phyloP scores from a whole-genome alignment of 2,329 filamentous ascomycete genomes.

The Aspergillus felis region DNA sequence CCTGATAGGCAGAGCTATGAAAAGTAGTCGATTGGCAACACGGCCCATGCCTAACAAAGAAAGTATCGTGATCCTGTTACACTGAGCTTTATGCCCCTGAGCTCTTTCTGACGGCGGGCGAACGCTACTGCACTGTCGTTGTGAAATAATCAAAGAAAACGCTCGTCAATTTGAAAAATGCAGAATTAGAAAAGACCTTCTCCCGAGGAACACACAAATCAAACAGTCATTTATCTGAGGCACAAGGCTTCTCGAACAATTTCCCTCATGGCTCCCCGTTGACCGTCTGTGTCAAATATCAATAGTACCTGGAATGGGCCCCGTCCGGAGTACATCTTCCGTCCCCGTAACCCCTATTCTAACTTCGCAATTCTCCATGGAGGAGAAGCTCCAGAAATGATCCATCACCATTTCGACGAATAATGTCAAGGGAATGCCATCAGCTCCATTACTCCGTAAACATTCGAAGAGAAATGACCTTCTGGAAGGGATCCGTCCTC shows the following conservation, averaged over 20 bases:
- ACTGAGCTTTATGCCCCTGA: neutral
- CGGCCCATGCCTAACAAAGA: neutral
- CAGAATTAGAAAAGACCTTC: neutral
- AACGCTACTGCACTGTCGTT: neutral
- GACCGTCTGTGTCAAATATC: neutral
- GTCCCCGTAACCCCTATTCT: neutral
- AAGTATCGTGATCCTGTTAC: neutral
- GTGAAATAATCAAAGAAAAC: neutral
- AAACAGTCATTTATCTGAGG: neutral
- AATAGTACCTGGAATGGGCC: neutral
- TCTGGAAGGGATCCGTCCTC: conserved; percentile 5
- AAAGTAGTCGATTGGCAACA: neutral
- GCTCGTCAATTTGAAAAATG: neutral
- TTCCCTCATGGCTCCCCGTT: neutral
- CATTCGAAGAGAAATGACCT: neutral
- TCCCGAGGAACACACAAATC: neutral
- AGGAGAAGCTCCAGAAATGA: neutral
- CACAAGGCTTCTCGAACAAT: neutral
- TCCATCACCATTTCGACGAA: conserved; percentile 4
- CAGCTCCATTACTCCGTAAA: neutral
- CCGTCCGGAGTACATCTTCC: neutral
- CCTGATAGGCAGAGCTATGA: neutral
- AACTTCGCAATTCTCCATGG: neutral
- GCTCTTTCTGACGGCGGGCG: neutral
- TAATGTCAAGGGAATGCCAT: neutral